Evolutionary conservation across 805 yeast species (phyloP).

Genomic region (Pichia kluyveri): DNA sequence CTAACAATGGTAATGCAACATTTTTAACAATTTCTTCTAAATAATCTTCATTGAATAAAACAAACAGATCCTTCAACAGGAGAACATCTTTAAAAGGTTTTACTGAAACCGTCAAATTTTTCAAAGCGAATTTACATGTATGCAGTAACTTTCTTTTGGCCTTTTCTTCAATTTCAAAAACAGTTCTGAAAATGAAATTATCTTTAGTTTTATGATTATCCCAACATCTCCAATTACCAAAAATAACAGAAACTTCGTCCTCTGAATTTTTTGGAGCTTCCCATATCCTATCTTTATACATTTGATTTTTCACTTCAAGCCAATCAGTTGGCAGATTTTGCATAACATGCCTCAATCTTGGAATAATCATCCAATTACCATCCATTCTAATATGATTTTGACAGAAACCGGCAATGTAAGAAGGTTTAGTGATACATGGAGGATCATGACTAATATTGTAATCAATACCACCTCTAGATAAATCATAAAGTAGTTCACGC

Average conservation of each 20-base stretch:
- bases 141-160: constrained; percentile 1
- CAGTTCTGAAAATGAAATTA: constrained; percentile 43
- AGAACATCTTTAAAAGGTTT: constrained; percentile 16
- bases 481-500: constrained; percentile 34
- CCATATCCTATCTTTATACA: constrained; percentile 28
- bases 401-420: constrained; percentile 66
- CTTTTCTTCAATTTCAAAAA: constrained; percentile 31
- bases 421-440: constrained; percentile 81
- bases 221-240: constrained; percentile 86
- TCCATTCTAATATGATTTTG: constrained; percentile 67
- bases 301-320: constrained; percentile 27
- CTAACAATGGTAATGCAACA: constrained; percentile 11
- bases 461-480: constrained; percentile 31
- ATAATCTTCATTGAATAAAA: constrained; percentile 9
- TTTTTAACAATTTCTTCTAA: constrained; percentile 10
- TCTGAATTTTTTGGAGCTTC: constrained; percentile 44
- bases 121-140: constrained; percentile 6
- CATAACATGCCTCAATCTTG: constrained; percentile 68
- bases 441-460: constrained; percentile 71
- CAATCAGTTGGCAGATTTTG: constrained; percentile 49
- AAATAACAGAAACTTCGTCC: constrained; percentile 45
- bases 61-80: constrained; percentile 8
- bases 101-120: constrained; percentile 13
- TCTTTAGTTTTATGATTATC: constrained; percentile 62
- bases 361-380: constrained; percentile 82